These are phyloP conservation scores for Drechslerella dactyloides DNA, from an alignment of 2,329 filamentous ascomycete genomes.

Conservation along the genomic window DNA sequence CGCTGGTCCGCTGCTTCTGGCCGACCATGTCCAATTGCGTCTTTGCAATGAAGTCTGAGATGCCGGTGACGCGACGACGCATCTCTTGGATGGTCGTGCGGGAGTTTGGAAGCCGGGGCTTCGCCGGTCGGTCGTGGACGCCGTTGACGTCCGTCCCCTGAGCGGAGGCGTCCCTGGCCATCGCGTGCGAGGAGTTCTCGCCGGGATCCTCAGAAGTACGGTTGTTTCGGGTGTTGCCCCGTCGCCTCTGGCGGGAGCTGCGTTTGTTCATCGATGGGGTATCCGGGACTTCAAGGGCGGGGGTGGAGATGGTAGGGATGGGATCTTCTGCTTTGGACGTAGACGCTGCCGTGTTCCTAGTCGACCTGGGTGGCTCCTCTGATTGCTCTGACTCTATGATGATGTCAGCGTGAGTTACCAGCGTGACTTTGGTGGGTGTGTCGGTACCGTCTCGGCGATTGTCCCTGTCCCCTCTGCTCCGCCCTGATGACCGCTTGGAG, in stretches of 20 bases:
- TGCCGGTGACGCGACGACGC: constrained; percentile 80
- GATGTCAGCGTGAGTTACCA: constrained; percentile 51
- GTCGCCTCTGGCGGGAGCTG: constrained; percentile 55
- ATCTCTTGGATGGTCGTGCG: constrained; percentile 87
- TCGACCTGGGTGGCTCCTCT: constrained; percentile 43
- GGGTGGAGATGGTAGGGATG: constrained; percentile 40
- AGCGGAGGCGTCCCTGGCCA: constrained; percentile 57
- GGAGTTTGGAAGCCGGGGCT: constrained; percentile 64
- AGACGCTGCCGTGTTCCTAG: constrained; percentile 41
- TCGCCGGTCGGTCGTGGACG: constrained; percentile 65
- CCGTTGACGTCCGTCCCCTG: constrained; percentile 57
- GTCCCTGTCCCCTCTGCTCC: constrained; percentile 47
- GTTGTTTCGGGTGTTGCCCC: constrained; percentile 59
- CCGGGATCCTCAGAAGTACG: constrained; percentile 57
- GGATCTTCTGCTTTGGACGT: constrained; percentile 31
- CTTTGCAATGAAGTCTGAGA: constrained; percentile 86
- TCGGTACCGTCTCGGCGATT: constrained; percentile 50
- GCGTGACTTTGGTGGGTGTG: constrained; percentile 48
- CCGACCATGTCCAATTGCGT: constrained; percentile 86
- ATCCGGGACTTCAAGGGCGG: constrained; percentile 46
- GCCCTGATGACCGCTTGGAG: constrained; percentile 41
- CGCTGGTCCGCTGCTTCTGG: constrained; percentile 57
- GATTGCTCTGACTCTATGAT: constrained; percentile 50
- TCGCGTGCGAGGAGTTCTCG: constrained; percentile 59
- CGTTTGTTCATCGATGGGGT: constrained; percentile 55